Conservation (phyloP, 78 protist genomes). For the Dictyostelium purpureum region DNA sequence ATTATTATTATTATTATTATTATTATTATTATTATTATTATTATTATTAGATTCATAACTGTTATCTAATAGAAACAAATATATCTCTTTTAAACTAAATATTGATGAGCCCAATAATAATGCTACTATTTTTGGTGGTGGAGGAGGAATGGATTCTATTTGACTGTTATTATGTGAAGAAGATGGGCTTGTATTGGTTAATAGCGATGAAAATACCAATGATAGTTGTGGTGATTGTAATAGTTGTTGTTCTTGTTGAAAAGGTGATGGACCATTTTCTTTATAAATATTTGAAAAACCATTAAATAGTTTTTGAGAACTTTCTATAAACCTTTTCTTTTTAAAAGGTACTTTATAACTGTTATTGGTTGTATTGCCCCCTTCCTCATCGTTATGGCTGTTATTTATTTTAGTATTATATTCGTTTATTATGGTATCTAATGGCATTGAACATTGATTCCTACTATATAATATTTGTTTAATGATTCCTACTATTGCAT, state of each 20-base stretch:
- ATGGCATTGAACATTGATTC: not conserved
- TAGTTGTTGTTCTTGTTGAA: not conserved
- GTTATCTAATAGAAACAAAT: not conserved
- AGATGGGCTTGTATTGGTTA: too few relatives aligned
- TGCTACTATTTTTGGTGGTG: not conserved
- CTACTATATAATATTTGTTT: not conserved
- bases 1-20: conserved; percentile 1
- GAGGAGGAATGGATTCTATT: too few relatives aligned
- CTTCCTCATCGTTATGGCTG: not conserved
- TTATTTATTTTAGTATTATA: not conserved
- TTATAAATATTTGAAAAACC: not conserved
- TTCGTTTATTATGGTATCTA: not conserved
- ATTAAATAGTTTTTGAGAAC: not conserved
- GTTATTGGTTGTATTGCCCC: not conserved
- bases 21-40: too few relatives aligned
- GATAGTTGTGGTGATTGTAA: too few relatives aligned
- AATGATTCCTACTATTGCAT: not conserved
- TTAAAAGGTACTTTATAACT: not conserved
- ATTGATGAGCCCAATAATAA: not conserved
- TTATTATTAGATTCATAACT: not conserved
- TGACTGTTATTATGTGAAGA: not conserved
- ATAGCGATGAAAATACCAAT: too few relatives aligned
- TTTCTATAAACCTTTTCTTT: not conserved
- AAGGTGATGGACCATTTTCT: not conserved
- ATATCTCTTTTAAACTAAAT: conserved; percentile 15